These are phyloP conservation scores for Withania somnifera DNA, from an alignment of 305 asterid species.

Conservation along the genomic window DNA sequence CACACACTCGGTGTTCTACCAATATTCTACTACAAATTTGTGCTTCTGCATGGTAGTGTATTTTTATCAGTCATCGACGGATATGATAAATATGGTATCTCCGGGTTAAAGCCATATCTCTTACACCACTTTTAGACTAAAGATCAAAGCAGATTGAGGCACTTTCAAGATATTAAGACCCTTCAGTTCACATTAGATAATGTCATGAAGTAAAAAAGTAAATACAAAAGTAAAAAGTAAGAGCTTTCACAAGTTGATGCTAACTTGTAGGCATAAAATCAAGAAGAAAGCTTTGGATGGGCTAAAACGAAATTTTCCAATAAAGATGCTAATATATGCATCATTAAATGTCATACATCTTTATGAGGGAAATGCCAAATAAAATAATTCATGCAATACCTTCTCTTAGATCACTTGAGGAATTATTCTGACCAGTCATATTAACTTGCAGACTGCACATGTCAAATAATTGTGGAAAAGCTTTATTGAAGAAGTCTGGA, in stretches of 20 bases:
- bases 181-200: not conserved
- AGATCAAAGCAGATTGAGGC: not conserved
- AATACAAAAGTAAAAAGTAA: not conserved
- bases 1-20: not conserved
- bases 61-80: not conserved
- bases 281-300: not conserved
- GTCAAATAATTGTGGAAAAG: constrained; percentile 61
- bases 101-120: not conserved
- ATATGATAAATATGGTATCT: not conserved
- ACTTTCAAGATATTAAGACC: not conserved
- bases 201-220: not conserved
- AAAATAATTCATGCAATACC: constrained; percentile 30
- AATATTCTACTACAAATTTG: not conserved
- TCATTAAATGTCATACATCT: not conserved
- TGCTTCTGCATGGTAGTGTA: not conserved
- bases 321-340: not conserved
- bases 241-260: not conserved
- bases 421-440: constrained; percentile 29
- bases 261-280: not conserved
- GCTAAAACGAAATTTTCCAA: not conserved
- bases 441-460: constrained; percentile 46
- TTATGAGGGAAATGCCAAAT: not conserved
- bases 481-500: constrained; percentile 60
- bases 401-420: constrained; percentile 36
- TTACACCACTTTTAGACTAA: not conserved